These are phyloP conservation scores for Phialemonium atrogriseum DNA, from an alignment of 2,329 filamentous ascomycete species.

Conservation along the genomic window DNA sequence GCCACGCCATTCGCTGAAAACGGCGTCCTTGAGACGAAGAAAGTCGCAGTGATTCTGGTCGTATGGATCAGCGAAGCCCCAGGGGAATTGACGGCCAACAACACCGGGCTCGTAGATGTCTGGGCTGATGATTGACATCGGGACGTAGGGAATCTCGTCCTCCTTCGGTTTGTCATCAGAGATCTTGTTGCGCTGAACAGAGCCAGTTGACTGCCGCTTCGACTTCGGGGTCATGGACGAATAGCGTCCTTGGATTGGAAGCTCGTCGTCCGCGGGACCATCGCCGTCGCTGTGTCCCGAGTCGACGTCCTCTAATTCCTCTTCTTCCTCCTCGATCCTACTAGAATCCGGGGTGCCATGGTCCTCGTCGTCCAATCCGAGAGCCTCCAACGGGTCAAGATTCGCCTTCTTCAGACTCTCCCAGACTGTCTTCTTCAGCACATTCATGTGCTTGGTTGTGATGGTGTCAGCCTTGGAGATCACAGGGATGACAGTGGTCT, in stretches of 20 bases:
- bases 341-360: constrained; percentile 42
- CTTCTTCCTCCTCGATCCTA: constrained; percentile 50
- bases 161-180: constrained; percentile 34
- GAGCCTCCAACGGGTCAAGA: constrained; percentile 78
- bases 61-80: constrained; percentile 94
- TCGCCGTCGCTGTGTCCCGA: constrained; percentile 12
- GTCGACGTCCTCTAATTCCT: constrained; percentile 26
- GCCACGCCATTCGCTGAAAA: constrained; percentile 88
- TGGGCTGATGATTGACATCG: constrained; percentile 88
- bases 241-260: constrained; percentile 21
- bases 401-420: constrained; percentile 77
- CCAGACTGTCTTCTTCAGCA: constrained; percentile 86
- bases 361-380: constrained; percentile 72
- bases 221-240: constrained; percentile 24
- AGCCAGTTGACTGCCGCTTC: constrained; percentile 38
- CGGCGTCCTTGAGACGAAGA: constrained; percentile 75
- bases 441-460: constrained; percentile 88
- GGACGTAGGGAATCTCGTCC: constrained; percentile 62
- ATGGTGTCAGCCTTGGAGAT: constrained; percentile 96
- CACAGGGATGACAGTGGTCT: constrained; percentile 91
- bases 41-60: constrained; percentile 92
- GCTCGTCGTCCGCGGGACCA: constrained; percentile 21
- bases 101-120: constrained; percentile 78
- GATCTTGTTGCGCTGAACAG: constrained; percentile 35
- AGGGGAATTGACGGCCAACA: constrained; percentile 83